Evolutionary conservation across 2,329 filamentous ascomycete species (phyloP).

Genomic region (Fusarium sp.): DNA sequence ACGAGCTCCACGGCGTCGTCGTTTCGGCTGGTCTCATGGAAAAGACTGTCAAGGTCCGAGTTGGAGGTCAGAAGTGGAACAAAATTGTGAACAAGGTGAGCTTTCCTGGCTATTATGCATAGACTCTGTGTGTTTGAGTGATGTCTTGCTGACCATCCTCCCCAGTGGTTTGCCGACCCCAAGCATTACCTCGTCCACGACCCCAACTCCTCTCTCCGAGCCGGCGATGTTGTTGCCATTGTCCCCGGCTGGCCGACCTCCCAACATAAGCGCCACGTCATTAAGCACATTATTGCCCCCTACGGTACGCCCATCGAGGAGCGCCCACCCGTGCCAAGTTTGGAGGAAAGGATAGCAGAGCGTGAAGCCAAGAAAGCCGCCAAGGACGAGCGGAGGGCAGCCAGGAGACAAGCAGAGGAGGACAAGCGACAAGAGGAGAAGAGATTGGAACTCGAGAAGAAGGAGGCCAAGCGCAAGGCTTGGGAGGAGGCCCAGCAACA

Average conservation of each 20-base stretch:
- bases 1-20: slow-evolving; percentile 75
- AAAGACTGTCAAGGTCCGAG: slow-evolving; percentile 82
- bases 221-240: slow-evolving; percentile 82
- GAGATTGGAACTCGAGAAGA: slow-evolving; percentile 39
- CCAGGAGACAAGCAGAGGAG: slow-evolving; percentile 43
- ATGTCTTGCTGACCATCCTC: background rate
- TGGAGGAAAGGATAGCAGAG: slow-evolving; percentile 69
- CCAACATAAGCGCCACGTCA: slow-evolving; percentile 77
- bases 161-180: slow-evolving; percentile 70
- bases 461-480: slow-evolving; percentile 37
- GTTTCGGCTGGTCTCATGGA: slow-evolving; percentile 82
- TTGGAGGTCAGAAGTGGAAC: slow-evolving; percentile 80
- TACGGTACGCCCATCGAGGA: slow-evolving; percentile 71
- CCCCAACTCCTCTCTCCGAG: slow-evolving; percentile 77
- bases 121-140: background rate
- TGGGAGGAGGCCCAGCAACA: slow-evolving; percentile 40
- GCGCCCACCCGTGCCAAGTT: slow-evolving; percentile 73
- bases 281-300: slow-evolving; percentile 80
- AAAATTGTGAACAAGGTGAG: slow-evolving; percentile 77
- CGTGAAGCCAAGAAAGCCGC: slow-evolving; percentile 65
- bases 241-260: slow-evolving; percentile 73
- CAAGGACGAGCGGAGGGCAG: slow-evolving; percentile 68
- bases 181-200: slow-evolving; percentile 81
- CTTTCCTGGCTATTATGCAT: background rate
- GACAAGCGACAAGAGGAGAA: slow-evolving; percentile 45